Conservation (phyloP, 2,329 filamentous ascomycete genomes). For the Mariannaea sp. region DNA sequence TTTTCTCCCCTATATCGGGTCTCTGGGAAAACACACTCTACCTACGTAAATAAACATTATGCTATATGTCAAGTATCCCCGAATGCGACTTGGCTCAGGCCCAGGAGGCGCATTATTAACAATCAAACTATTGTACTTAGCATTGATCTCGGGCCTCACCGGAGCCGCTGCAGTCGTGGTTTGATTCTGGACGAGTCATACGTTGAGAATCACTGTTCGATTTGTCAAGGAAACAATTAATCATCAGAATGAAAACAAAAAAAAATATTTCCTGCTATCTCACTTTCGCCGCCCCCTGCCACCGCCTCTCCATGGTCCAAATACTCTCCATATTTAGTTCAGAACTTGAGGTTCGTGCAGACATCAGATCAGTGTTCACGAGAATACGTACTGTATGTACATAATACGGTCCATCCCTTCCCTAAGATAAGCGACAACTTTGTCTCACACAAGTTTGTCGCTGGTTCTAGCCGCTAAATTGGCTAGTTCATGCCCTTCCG, state of each 20-base stretch:
- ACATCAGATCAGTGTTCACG: conserved; percentile 26
- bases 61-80: too few species aligned
- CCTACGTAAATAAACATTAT: too few species aligned
- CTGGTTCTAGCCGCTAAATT: conserved; percentile 26
- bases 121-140: conserved; percentile 18
- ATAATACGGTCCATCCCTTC: too few species aligned
- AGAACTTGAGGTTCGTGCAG: conserved; percentile 1
- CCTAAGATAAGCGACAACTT: conserved; percentile 18
- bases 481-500: conserved; percentile 4
- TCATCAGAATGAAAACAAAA: not conserved
- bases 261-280: not conserved
- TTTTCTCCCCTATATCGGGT: not conserved
- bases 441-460: conserved; percentile 7
- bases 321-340: too few species aligned
- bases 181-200: conserved; percentile 27
- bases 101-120: conserved; percentile 12
- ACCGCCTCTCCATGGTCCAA: not conserved
- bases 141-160: conserved; percentile 23
- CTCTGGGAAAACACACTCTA: too few species aligned
- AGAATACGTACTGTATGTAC: too few species aligned
- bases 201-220: conserved; percentile 25
- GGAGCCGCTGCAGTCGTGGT: conserved; percentile 24
- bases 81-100: conserved; percentile 12
- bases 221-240: conserved; percentile 19
- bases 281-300: conserved; percentile 2